phyloP scores from a whole-genome alignment of 768 basidiomycete species.

The Dioszegia crocea region DNA sequence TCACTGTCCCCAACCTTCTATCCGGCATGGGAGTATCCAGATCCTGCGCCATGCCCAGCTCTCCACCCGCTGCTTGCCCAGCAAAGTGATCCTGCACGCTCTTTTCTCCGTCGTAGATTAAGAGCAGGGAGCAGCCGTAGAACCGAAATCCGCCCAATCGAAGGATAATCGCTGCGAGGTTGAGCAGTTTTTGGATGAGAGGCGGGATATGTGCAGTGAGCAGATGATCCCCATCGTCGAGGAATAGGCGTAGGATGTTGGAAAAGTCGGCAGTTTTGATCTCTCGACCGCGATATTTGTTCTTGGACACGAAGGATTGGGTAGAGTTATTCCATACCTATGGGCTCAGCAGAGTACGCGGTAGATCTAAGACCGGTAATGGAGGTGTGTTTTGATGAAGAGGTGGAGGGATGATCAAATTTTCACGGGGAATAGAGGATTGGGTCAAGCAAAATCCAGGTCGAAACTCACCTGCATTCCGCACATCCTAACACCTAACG shows the following conservation, averaged over 20 bases:
- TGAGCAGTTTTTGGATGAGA: conserved; percentile 84
- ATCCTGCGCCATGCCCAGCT: conserved; percentile 52
- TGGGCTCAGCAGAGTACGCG: no score
- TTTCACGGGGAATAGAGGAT: no score
- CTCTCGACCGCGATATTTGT: conserved; percentile 94
- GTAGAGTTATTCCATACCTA: conserved; percentile 90
- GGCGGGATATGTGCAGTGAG: conserved; percentile 88
- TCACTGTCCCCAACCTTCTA: background rate
- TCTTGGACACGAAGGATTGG: conserved; percentile 81
- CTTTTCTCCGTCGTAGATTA: conserved; percentile 94
- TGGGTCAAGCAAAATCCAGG: no score
- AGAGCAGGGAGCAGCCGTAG: conserved; percentile 91
- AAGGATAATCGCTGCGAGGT: conserved; percentile 84
- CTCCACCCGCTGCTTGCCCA: background rate
- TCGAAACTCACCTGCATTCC: conserved; percentile 98
- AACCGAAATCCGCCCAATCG: conserved; percentile 93
- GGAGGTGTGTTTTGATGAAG: no score
- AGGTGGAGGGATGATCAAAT: no score
- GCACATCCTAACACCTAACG: conserved; percentile 86
- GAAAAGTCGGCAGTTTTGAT: conserved; percentile 80
- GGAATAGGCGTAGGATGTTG: conserved; percentile 72
- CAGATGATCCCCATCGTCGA: conserved; percentile 75
- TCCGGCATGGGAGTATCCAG: conserved; percentile 49
- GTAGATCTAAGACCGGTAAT: no score
- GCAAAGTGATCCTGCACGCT: conserved; percentile 67